Conservation (phyloP, 208 protist genomes). For the Strigomonas culicis region DNA sequence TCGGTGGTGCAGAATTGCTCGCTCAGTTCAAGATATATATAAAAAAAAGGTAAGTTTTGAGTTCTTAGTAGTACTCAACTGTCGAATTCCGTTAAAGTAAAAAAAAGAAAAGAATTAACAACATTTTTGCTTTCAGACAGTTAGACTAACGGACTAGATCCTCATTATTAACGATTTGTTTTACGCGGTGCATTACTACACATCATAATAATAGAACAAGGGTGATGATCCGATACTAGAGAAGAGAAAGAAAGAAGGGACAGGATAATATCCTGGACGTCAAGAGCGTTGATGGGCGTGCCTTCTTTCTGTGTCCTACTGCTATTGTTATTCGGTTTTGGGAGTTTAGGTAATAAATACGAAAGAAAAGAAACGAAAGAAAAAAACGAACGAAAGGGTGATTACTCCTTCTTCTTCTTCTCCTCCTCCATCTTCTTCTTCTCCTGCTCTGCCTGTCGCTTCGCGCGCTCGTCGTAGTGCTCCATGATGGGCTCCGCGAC, state of each 20-base stretch:
- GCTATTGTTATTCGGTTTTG: background rate
- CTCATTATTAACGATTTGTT: background rate
- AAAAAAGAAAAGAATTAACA: conserved; percentile 3
- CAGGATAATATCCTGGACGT: background rate
- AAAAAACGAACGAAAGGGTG: conserved; percentile 11
- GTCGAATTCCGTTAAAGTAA: background rate
- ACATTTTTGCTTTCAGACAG: no score
- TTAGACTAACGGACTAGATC: no score
- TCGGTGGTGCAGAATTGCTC: background rate
- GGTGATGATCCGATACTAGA: background rate
- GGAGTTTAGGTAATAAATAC: background rate
- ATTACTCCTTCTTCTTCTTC: conserved; percentile 6
- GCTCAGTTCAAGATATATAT: background rate
- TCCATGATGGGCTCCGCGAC: conserved; percentile 64
- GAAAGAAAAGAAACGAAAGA: conserved; percentile 6
- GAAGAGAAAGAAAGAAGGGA: background rate
- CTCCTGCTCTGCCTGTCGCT: conserved; percentile 15
- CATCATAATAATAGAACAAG: no score
- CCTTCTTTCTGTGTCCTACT: background rate
- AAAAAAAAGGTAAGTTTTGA: background rate
- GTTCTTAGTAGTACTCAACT: background rate
- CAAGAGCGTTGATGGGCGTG: background rate
- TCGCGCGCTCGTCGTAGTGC: conserved; percentile 20
- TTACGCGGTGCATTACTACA: background rate
- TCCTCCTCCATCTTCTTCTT: conserved; percentile 34